Evolutionary conservation across 441 rosid species (phyloP).

Genomic region (Aleurites moluccanus): DNA sequence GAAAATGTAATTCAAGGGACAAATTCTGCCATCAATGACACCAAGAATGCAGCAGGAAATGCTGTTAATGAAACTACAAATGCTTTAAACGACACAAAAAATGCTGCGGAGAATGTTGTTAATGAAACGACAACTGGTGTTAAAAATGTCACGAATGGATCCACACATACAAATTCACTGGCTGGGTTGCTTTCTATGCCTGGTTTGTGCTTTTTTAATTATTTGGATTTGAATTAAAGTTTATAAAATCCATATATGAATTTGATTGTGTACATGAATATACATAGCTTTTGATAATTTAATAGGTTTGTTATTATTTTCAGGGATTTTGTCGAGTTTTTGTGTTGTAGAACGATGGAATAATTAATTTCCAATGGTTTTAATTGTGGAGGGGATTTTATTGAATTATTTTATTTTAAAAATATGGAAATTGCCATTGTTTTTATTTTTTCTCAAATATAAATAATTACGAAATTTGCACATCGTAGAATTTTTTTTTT

Average conservation of each 20-base stretch:
- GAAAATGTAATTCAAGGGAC: not conserved
- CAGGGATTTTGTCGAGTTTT: not conserved
- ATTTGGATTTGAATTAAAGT: not conserved
- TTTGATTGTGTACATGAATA: not conserved
- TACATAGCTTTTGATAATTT: not conserved
- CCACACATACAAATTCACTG: not conserved
- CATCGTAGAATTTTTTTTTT: no score
- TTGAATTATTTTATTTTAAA: no score
- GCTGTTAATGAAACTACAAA: not conserved
- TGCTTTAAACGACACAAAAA: no score
- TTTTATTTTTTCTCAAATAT: not conserved
- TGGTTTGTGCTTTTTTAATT: not conserved
- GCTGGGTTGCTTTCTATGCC: not conserved
- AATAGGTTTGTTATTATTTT: not conserved
- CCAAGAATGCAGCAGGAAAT: conserved; percentile 6
- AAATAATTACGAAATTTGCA: not conserved
- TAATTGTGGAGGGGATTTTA: no score
- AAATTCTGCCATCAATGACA: conserved; percentile 6
- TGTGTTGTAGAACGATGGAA: no score
- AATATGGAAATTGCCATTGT: not conserved
- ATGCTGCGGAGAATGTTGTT: not conserved
- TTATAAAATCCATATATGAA: not conserved
- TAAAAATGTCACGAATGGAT: not conserved
- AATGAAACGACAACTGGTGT: not conserved
- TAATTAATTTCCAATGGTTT: no score